Evolutionary conservation across 2,329 filamentous ascomycete genomes (phyloP).

Genomic region (Purpureocillium takamizusanense): DNA sequence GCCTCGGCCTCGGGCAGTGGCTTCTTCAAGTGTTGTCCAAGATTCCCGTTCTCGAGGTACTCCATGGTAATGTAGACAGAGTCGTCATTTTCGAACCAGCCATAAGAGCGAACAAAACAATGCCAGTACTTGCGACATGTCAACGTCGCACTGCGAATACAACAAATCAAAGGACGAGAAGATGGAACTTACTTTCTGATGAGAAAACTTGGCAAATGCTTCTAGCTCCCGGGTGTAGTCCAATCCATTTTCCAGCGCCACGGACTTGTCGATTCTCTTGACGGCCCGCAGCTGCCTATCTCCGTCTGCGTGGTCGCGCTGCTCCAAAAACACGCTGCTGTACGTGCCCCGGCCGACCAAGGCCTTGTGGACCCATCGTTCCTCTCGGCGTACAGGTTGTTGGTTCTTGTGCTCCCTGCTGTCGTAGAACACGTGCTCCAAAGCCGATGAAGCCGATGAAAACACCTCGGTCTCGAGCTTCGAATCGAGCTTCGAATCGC

Average conservation of each 20-base stretch:
- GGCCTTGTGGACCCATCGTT: conserved; percentile 2
- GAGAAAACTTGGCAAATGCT: conserved; percentile 7
- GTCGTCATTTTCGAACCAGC: conserved; percentile 7
- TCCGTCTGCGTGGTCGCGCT: background rate
- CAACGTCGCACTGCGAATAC: background rate
- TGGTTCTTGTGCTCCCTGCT: background rate
- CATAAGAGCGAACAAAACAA: conserved; percentile 8
- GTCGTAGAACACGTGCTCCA: too few species aligned
- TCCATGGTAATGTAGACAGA: conserved; percentile 9
- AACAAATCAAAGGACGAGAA: background rate
- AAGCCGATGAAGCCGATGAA: background rate
- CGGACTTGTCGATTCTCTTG: too few species aligned
- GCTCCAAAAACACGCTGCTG: conserved; percentile 4
- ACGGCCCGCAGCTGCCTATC: too few species aligned
- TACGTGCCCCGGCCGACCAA: conserved; percentile 4
- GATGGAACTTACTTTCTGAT: background rate
- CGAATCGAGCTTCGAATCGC: conserved; percentile 5
- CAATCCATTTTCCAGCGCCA: background rate
- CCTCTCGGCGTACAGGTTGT: background rate
- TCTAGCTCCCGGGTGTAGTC: conserved; percentile 4
- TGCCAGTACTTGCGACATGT: conserved; percentile 5
- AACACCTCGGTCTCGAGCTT: conserved; percentile 5
- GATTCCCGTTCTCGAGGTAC: conserved; percentile 7
- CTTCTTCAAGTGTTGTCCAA: conserved; percentile 3
- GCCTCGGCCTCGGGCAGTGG: conserved; percentile 3